Percentiles rank a stretch among this genome's conserved stretches.
Conservation (phyloP, 331 rosid genomes). For the Rosa hybrid region DNA sequence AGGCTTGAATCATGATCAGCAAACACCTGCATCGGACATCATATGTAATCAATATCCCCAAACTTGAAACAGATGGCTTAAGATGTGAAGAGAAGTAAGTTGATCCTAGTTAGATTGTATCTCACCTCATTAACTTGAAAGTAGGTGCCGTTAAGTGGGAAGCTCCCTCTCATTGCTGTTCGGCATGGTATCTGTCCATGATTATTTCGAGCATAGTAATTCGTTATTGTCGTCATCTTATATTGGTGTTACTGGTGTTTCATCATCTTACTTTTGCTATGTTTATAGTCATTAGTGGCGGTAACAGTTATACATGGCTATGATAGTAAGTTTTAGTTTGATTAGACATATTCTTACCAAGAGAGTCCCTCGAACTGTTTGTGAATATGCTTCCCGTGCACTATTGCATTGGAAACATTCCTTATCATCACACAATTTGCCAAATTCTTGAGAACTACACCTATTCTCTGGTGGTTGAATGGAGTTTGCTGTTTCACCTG, state of each 20-base stretch:
- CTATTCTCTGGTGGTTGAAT: constrained; percentile 75
- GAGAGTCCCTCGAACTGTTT: constrained; percentile 87
- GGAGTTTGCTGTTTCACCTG: constrained; percentile 94
- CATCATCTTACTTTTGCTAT: constrained; percentile 4
- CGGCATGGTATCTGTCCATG: constrained; percentile 88
- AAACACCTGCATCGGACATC: constrained; percentile 58
- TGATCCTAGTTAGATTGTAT: constrained; percentile 1
- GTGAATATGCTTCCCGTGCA: constrained; percentile 76
- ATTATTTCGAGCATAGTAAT: constrained; percentile 14
- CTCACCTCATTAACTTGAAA: constrained; percentile 97
- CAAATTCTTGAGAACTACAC: constrained; percentile 62
- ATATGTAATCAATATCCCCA: constrained; percentile 21
- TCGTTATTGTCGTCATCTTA: constrained; percentile 3
- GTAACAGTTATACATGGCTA: constrained; percentile 17
- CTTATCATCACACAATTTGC: constrained; percentile 65
- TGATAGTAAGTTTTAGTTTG: constrained; percentile 18
- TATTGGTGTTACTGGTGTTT: constrained; percentile 13
- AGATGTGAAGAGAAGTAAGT: constrained; percentile 20
- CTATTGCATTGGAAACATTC: constrained; percentile 95
- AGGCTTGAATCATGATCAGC: constrained; percentile 89
- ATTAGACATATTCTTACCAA: constrained; percentile 58
- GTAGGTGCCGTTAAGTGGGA: constrained; percentile 96
- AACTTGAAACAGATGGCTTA: constrained; percentile 21
- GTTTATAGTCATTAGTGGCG: not conserved
- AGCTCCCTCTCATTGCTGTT: constrained; percentile 97